These are phyloP conservation scores for Venturia effusa DNA, from an alignment of 2,329 filamentous ascomycete genomes.

Conservation along the genomic window DNA sequence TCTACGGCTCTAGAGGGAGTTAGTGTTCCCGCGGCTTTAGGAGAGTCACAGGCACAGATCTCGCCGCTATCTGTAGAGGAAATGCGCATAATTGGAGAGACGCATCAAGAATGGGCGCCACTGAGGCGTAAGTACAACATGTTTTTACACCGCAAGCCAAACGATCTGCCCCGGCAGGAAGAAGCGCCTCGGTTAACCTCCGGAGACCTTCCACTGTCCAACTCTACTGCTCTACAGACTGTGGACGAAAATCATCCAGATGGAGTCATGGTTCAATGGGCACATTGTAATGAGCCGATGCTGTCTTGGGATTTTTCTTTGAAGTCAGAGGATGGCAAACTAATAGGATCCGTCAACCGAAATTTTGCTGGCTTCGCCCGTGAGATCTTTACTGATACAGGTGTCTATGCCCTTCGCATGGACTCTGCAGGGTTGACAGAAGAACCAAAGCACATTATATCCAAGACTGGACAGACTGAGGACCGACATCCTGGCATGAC, in stretches of 20 bases:
- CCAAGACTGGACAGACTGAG: slow-evolving; percentile 24
- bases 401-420: slow-evolving; percentile 54
- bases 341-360: slow-evolving; percentile 52
- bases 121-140: slow-evolving; percentile 54
- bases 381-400: slow-evolving; percentile 56
- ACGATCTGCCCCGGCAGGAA: slow-evolving; percentile 22
- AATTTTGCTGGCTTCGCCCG: slow-evolving; percentile 52
- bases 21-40: slow-evolving; percentile 24
- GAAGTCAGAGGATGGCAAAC: slow-evolving; percentile 32
- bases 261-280: slow-evolving; percentile 48
- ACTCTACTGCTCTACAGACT: slow-evolving; percentile 35
- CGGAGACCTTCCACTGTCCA: slow-evolving; percentile 37
- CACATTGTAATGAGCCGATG: slow-evolving; percentile 51
- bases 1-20: slow-evolving; percentile 35
- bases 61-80: slow-evolving; percentile 42
- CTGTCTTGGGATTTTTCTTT: slow-evolving; percentile 56
- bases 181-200: slow-evolving; percentile 31
- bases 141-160: slow-evolving; percentile 41
- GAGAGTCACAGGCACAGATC: slow-evolving; percentile 29
- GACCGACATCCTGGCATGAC: slow-evolving; percentile 41
- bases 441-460: slow-evolving; percentile 28
- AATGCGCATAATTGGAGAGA: slow-evolving; percentile 54
- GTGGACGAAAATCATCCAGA: slow-evolving; percentile 23
- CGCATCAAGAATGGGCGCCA: slow-evolving; percentile 53
- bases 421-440: slow-evolving; percentile 44